Evolutionary conservation across 371 early-diverging fungal genomes (phyloP).

Genomic region (Dichotomocladium elegans): DNA sequence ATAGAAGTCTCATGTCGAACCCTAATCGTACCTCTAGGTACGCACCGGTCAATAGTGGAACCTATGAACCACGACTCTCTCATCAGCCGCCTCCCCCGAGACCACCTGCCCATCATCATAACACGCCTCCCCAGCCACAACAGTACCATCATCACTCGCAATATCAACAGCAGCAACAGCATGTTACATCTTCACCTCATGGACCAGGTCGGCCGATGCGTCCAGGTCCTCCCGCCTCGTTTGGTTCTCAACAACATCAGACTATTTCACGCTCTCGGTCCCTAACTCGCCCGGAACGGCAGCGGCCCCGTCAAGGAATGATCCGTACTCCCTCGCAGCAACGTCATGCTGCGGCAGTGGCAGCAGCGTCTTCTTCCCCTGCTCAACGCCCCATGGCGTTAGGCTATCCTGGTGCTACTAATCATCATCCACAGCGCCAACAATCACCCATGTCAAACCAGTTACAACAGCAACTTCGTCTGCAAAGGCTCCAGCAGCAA

Average conservation of each 20-base stretch:
- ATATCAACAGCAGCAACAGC: background rate
- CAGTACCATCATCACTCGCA: background rate
- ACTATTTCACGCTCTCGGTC: slow-evolving; percentile 33
- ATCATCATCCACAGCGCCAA: background rate
- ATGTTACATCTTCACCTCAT: background rate
- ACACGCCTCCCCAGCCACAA: background rate
- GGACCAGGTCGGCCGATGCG: background rate
- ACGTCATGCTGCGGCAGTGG: slow-evolving; percentile 5
- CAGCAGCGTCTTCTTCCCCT: no score
- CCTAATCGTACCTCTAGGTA: background rate
- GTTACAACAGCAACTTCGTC: slow-evolving; percentile 43
- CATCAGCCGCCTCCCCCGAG: background rate
- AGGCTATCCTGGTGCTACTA: background rate
- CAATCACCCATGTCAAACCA: slow-evolving; percentile 40
- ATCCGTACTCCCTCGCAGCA: slow-evolving; percentile 41
- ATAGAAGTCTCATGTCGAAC: background rate
- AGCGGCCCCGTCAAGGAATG: slow-evolving; percentile 43
- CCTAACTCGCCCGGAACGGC: slow-evolving; percentile 44
- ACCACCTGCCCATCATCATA: background rate
- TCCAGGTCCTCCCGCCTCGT: background rate
- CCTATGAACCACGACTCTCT: background rate
- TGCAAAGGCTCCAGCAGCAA: slow-evolving; percentile 37
- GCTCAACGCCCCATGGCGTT: no score
- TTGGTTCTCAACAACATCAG: slow-evolving; percentile 5
- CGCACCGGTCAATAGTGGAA: background rate